A percentile compares a stretch with the other conserved stretches of the same genome.
Evolutionary conservation across 768 basidiomycete genomes (phyloP).

Genomic region (Filobasidium floriforme): DNA sequence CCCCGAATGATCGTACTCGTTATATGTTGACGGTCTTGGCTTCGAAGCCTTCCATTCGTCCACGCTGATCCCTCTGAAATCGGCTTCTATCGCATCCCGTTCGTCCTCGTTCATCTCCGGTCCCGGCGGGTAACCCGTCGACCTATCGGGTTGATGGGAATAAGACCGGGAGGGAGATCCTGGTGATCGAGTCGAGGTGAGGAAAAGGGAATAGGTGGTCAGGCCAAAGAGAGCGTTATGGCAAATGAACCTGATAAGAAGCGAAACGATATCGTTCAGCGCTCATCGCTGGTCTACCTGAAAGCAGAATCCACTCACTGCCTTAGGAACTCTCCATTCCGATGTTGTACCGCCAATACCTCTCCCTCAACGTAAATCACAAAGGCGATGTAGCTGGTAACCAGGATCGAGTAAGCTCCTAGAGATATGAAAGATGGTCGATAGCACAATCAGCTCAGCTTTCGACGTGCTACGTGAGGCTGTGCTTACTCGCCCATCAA

Average conservation of each 20-base stretch:
- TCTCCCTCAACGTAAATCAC: slow-evolving; percentile 28
- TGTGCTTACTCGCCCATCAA: slow-evolving; percentile 1
- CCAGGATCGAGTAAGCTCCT: slow-evolving; percentile 31
- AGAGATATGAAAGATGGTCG: background rate
- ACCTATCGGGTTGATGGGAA: background rate
- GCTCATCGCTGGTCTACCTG: background rate
- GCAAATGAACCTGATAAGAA: slow-evolving; percentile 27
- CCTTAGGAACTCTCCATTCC: slow-evolving; percentile 27
- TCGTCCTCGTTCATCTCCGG: background rate
- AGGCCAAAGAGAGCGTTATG: slow-evolving; percentile 30
- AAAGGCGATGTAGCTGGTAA: slow-evolving; percentile 30
- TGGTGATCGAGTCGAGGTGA: slow-evolving; percentile 30
- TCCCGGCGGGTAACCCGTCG: background rate
- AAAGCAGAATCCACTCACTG: slow-evolving; percentile 26
- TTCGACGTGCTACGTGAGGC: too few species aligned
- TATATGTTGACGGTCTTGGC: background rate
- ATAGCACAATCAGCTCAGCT: too few species aligned
- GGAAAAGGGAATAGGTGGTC: slow-evolving; percentile 30
- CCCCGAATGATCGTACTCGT: background rate
- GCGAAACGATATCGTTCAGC: background rate
- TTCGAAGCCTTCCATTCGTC: slow-evolving; percentile 6
- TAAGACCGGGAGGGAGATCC: slow-evolving; percentile 19
- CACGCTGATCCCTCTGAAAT: slow-evolving; percentile 6
- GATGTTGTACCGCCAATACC: slow-evolving; percentile 25
- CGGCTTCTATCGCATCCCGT: background rate